These are phyloP conservation scores for Erythrophleum ivorense DNA, from an alignment of 331 rosid species.

Conservation along the genomic window DNA sequence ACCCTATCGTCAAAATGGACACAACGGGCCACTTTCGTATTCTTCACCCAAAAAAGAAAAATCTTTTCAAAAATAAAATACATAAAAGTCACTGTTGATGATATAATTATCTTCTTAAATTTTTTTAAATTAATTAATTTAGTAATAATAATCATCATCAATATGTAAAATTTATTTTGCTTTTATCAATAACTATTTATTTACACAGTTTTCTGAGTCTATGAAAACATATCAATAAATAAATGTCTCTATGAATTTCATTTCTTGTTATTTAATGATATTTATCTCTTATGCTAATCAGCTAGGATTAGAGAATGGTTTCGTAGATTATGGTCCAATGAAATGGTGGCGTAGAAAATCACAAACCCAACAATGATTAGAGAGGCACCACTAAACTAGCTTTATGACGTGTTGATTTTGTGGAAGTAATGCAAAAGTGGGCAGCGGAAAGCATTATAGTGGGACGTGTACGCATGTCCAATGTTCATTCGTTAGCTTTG, in stretches of 20 bases:
- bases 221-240: too few species aligned
- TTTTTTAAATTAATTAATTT: too few species aligned
- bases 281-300: neutral
- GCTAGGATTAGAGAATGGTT: neutral
- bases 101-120: too few species aligned
- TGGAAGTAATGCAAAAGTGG: neutral
- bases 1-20: neutral
- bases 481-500: too few species aligned
- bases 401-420: neutral
- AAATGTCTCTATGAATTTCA: too few species aligned
- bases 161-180: too few species aligned
- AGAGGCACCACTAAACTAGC: neutral
- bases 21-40: neutral
- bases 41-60: neutral
- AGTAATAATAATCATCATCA: too few species aligned
- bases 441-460: neutral
- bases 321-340: neutral
- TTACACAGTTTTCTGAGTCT: too few species aligned
- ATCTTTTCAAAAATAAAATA: too few species aligned
- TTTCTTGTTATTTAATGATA: too few species aligned
- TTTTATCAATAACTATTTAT: too few species aligned
- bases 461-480: neutral
- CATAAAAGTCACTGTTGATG: too few species aligned
- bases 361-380: neutral
- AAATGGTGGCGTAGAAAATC: neutral